A percentile compares a stretch with the other conserved stretches of the same genome.
Conservation (phyloP, 148 eudicot species). For the Silene latifolia region DNA sequence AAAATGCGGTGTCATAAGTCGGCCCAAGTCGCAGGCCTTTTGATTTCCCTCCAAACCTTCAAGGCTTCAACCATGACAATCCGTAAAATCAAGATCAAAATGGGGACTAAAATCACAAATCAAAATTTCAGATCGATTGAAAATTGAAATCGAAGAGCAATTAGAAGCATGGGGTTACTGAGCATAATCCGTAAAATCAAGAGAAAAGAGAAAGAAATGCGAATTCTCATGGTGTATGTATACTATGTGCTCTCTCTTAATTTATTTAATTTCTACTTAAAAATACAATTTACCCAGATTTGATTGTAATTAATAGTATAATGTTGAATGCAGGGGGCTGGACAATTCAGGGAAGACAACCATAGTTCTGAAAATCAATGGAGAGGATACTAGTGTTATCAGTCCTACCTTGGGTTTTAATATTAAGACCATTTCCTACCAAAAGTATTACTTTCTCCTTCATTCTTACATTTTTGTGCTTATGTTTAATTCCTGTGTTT, state of each 20-base stretch:
- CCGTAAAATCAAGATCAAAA: too few species aligned
- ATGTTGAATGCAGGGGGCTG: constrained; percentile 46
- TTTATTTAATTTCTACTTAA: neutral
- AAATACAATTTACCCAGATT: neutral
- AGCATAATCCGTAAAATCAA: constrained; percentile 93
- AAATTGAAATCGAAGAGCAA: neutral
- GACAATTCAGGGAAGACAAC: constrained; percentile 97
- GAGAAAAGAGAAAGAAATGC: constrained; percentile 93
- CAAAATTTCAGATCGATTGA: too few species aligned
- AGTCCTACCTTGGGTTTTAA: constrained; percentile 88
- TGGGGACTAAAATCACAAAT: neutral
- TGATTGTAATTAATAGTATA: neutral
- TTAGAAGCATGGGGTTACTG: constrained; percentile 69
- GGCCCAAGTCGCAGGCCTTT: too few species aligned
- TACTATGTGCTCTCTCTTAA: too few species aligned
- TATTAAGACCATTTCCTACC: constrained; percentile 79
- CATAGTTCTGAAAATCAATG: constrained; percentile 79
- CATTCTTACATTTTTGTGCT: neutral
- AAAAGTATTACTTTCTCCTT: constrained; percentile 39
- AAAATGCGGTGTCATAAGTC: too few species aligned
- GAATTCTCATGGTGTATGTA: constrained; percentile 94
- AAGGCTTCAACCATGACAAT: too few species aligned
- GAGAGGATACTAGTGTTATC: constrained; percentile 79
- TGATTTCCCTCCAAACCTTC: too few species aligned
- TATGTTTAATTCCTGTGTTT: too few species aligned